Conservation (phyloP, 371 early-diverging fungal genomes). For the Haplosporangium sp. region DNA sequence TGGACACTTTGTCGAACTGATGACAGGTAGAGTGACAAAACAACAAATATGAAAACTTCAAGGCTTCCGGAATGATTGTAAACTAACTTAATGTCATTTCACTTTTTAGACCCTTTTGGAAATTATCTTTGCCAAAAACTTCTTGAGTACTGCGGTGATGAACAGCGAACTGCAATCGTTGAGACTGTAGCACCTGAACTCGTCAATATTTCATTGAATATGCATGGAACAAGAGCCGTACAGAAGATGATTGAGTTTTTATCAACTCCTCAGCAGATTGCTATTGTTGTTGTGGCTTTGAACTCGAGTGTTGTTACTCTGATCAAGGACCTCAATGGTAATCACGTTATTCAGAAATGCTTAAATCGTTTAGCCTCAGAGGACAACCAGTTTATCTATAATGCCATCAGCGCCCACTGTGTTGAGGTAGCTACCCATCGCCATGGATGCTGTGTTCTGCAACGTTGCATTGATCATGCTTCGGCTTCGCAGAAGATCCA, state of each 20-base stretch:
- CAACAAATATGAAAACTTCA: not conserved
- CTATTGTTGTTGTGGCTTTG: conserved; percentile 78
- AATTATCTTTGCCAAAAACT: conserved; percentile 94
- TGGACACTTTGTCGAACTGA: conserved; percentile 80
- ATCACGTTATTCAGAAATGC: conserved; percentile 98
- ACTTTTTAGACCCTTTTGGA: conserved; percentile 82
- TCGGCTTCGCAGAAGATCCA: conserved; percentile 77
- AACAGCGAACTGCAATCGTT: conserved; percentile 79
- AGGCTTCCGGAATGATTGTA: too few relatives aligned
- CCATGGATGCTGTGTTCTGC: conserved; percentile 98
- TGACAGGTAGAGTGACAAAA: conserved; percentile 69
- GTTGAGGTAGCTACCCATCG: conserved; percentile 93
- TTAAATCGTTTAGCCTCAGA: conserved; percentile 78
- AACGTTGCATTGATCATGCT: conserved; percentile 95
- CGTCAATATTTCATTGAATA: conserved; percentile 86
- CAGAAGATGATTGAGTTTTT: conserved; percentile 94
- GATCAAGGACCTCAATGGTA: conserved; percentile 97
- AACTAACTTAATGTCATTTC: not conserved
- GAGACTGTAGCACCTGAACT: conserved; percentile 79
- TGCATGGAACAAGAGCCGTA: conserved; percentile 97
- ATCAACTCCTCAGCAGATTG: conserved; percentile 74
- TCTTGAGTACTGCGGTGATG: conserved; percentile 81
- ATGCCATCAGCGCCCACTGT: conserved; percentile 89
- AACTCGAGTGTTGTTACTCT: conserved; percentile 83
- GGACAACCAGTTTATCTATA: conserved; percentile 90